Base-by-base conservation (phyloP, 2,329 filamentous ascomycete genomes). In the Pseudopyrenochaeta lycopersici region DNA sequence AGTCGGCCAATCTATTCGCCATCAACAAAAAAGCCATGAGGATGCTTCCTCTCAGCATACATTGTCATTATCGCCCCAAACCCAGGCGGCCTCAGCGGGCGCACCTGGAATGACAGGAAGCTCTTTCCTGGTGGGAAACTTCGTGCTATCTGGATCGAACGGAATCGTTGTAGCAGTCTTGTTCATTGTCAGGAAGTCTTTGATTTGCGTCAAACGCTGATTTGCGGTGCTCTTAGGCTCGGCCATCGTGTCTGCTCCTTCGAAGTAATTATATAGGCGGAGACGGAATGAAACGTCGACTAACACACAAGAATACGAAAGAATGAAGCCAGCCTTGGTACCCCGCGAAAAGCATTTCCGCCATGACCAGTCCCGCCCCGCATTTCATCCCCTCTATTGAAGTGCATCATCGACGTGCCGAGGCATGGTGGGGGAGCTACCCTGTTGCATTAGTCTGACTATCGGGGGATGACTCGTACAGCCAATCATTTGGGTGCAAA, bases 21-120 rank as follows among this genome's bases (percentile, higher is more conserved):
- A 40, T 59, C 15, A 59, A 43, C 27, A 32, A 23, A 35, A 5
- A 14, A 18, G 7, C 11, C 23, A 10, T 11, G 12, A 7, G 6
- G 7, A 29, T 17, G n/a, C 14, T 32, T 17, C 9, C 15, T 21
- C 7, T 7, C 2, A 10, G 44, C 62, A n/a, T 59, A 84, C 78
- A 58, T 78, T 74, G 60, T 85, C 84, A 64, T 85, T 76, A 35
- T 82, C 76, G 11, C 85, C 84, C 84, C 84, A 87, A 21, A 85
- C 81, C 85, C 85, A 87, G 15, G 84, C 84, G 15, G 84, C 83
- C 23, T 78, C 82, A 15, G 81, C 75, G 0, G 84, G 85, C 1
- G 83, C 83, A 30, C 80, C 81, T 1, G 79, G 72, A 32, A 86
- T 77, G 17, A 71, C 62, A 17, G 83, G 83, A 3, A 87, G 75